Evolutionary conservation across 2,329 filamentous ascomycete species (phyloP).

Genomic region (Pseudopyricularia javanii): DNA sequence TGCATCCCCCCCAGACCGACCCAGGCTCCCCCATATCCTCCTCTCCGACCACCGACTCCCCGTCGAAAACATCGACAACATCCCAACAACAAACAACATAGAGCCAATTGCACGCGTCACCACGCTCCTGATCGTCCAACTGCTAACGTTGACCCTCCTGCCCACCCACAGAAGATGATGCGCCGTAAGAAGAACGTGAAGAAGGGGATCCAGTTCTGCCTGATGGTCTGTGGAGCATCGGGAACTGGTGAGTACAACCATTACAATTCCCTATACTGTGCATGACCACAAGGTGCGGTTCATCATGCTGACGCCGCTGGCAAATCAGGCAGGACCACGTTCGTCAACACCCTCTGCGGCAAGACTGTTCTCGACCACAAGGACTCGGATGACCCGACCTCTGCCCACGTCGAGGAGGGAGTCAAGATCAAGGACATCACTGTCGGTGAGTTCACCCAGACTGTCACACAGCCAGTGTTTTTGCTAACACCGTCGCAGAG

Average conservation of each 20-base stretch:
- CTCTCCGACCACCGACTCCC: not conserved
- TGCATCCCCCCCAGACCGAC: not conserved
- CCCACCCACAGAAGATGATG: conserved; percentile 65
- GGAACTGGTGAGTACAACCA: conserved; percentile 66
- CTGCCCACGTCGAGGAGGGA: conserved; percentile 87
- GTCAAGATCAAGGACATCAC: conserved; percentile 98
- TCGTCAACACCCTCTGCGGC: conserved; percentile 98
- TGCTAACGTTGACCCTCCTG: conserved; percentile 12
- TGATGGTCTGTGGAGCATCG: conserved; percentile 99
- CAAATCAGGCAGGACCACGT: conserved; percentile 77
- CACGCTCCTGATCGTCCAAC: not conserved
- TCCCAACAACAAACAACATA: not conserved
- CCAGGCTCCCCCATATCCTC: not conserved
- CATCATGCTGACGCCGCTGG: not conserved
- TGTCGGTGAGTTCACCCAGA: conserved; percentile 57
- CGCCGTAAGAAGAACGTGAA: conserved; percentile 99
- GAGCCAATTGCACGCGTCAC: not conserved
- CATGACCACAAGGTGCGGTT: not conserved
- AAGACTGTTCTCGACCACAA: conserved; percentile 84
- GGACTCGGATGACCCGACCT: conserved; percentile 80
- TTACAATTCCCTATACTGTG: conserved; percentile 3
- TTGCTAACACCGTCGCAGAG: conserved; percentile 37
- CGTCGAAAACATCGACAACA: not conserved
- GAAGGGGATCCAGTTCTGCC: conserved; percentile 99
- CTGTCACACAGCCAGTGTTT: conserved; percentile 1